Evolutionary conservation across 225 moss, liverwort and hornwort species (phyloP).

Genomic region (Marchantia polymorpha): DNA sequence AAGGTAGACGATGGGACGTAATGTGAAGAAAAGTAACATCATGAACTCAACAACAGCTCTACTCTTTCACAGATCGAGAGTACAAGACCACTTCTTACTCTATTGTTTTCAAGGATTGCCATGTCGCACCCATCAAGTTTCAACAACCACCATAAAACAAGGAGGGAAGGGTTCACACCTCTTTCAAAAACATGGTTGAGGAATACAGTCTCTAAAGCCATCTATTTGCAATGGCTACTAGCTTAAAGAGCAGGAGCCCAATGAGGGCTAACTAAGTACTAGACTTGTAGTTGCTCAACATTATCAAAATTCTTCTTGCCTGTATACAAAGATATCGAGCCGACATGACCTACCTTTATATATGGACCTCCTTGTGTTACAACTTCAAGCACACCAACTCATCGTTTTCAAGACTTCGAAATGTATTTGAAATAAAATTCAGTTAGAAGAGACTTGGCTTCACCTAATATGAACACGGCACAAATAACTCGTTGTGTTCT

Average conservation of each 20-base stretch:
- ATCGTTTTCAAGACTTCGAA: background rate
- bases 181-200: too few species aligned
- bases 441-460: conserved; percentile 47
- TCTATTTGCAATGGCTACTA: background rate
- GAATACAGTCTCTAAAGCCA: too few species aligned
- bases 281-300: background rate
- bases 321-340: background rate
- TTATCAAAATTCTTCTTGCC: background rate
- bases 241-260: background rate
- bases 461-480: conserved; percentile 50
- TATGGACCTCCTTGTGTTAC: background rate
- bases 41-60: too few species aligned
- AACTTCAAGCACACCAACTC: too few species aligned
- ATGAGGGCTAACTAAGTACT: background rate
- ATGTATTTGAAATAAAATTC: conserved; percentile 38
- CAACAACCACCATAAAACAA: too few species aligned
- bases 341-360: background rate
- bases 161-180: too few species aligned
- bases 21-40: too few species aligned
- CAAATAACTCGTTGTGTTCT: conserved; percentile 53
- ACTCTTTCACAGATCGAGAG: too few species aligned
- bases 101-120: too few species aligned
- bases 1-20: too few species aligned
- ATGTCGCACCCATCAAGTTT: too few species aligned
- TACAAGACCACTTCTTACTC: too few species aligned